Evolutionary conservation across 2,329 filamentous ascomycete species (phyloP).

Genomic region (Talaromyces amestolkiae): DNA sequence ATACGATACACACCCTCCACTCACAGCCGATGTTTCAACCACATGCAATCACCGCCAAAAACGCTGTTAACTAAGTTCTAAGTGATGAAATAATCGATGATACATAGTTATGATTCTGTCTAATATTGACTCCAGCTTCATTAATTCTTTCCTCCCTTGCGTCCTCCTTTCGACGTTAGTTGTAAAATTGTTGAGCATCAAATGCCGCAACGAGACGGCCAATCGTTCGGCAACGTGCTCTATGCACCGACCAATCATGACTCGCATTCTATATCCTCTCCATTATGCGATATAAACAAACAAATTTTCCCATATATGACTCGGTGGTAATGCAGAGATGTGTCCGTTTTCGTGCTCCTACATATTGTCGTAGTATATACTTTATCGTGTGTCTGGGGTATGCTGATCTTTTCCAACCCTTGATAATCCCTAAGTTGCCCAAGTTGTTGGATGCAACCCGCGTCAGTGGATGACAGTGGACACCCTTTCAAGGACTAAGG

Average conservation of each 20-base stretch:
- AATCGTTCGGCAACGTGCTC: slow-evolving; percentile 21
- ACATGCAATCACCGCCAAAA: not conserved
- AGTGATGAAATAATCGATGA: not conserved
- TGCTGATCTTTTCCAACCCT: not conserved
- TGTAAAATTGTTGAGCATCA: not conserved
- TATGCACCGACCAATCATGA: slow-evolving; percentile 11
- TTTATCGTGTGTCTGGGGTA: not conserved
- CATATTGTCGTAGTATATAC: not conserved
- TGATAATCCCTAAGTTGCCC: not conserved
- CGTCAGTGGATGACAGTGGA: not conserved
- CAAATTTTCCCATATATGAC: not conserved
- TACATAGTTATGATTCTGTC: not conserved
- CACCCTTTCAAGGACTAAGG: slow-evolving; percentile 2
- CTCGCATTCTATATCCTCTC: not conserved
- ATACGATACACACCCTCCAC: not conserved
- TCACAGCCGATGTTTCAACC: not conserved
- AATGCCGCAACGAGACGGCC: slow-evolving; percentile 9
- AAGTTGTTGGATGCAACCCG: not conserved
- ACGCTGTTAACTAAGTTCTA: not conserved
- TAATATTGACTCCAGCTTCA: not conserved
- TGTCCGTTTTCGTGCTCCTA: not conserved
- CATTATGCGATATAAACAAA: not conserved
- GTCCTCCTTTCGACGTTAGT: not conserved
- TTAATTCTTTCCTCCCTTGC: not conserved
- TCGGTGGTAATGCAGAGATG: not conserved